These are phyloP conservation scores for Aspergillus sp. DNA, from an alignment of 2,329 filamentous ascomycete genomes.

Conservation along the genomic window DNA sequence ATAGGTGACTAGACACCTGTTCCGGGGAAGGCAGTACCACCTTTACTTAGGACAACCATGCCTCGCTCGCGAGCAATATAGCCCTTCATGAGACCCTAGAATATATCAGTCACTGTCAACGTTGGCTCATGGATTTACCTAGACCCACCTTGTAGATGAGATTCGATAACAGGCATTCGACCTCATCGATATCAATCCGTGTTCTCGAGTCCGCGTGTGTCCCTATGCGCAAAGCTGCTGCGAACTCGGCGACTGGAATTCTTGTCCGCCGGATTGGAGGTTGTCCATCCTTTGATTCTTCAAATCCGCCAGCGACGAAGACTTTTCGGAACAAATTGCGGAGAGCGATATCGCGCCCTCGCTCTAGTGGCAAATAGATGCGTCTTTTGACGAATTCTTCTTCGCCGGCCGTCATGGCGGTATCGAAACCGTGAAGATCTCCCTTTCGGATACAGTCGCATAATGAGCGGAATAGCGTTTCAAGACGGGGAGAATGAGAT, in stretches of 20 bases:
- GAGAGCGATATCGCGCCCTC: conserved; percentile 86
- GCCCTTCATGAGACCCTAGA: conserved; percentile 92
- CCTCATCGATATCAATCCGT: conserved; percentile 82
- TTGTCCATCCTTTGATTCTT: conserved; percentile 72
- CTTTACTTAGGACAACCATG: conserved; percentile 91
- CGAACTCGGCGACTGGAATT: conserved; percentile 82
- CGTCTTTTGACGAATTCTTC: conserved; percentile 91
- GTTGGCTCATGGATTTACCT: neutral
- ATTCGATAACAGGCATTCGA: conserved; percentile 92
- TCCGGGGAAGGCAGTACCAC: conserved; percentile 82
- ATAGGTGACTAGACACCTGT: conserved; percentile 66
- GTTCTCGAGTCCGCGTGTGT: conserved; percentile 57
- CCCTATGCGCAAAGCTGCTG: conserved; percentile 77
- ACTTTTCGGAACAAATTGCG: conserved; percentile 92
- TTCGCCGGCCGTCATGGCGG: conserved; percentile 78
- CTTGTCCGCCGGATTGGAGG: conserved; percentile 69
- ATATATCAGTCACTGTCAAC: conserved; percentile 21
- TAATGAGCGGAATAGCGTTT: conserved; percentile 78
- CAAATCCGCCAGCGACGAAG: conserved; percentile 81
- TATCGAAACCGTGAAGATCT: conserved; percentile 81
- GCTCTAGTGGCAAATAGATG: conserved; percentile 92
- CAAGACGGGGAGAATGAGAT: conserved; percentile 73
- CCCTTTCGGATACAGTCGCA: conserved; percentile 78
- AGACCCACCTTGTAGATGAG: conserved; percentile 90
- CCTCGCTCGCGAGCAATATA: conserved; percentile 92